Conservation (phyloP, 345 rosid species). For the Salix caprea region DNA sequence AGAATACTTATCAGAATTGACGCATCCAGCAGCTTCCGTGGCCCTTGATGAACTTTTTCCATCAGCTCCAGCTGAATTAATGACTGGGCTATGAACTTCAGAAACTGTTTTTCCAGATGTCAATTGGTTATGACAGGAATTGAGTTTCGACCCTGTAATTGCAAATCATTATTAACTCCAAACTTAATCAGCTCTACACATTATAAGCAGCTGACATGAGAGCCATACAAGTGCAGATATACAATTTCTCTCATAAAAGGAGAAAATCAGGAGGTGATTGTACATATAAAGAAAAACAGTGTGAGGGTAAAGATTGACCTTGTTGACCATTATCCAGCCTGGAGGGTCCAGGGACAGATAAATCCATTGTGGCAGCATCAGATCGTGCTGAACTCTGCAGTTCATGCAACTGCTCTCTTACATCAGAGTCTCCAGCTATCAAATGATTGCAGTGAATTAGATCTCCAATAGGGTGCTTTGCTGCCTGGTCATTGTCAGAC, state of each 20-base stretch:
- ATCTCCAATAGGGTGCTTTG: slow-evolving; percentile 22
- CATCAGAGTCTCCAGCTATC: slow-evolving; percentile 11
- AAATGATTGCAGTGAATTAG: slow-evolving; percentile 20
- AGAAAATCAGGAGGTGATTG: background rate
- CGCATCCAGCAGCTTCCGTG: slow-evolving; percentile 13
- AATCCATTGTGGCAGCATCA: slow-evolving; percentile 12
- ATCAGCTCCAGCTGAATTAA: slow-evolving; percentile 20
- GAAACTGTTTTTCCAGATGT: slow-evolving; percentile 7
- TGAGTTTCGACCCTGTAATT: slow-evolving; percentile 11
- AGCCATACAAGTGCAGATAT: background rate
- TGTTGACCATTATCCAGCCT: slow-evolving; percentile 13
- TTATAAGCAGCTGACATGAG: background rate
- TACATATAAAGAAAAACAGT: background rate
- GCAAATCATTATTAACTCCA: background rate
- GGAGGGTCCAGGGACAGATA: slow-evolving; percentile 7
- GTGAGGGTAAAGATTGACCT: slow-evolving; percentile 20
- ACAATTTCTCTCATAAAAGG: background rate
- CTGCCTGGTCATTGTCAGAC: slow-evolving; percentile 35
- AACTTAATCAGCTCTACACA: background rate
- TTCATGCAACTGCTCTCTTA: slow-evolving; percentile 18
- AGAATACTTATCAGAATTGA: slow-evolving; percentile 12
- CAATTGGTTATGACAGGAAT: slow-evolving; percentile 9
- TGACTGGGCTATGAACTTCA: slow-evolving; percentile 9
- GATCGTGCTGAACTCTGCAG: slow-evolving; percentile 14
- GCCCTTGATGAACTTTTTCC: background rate